phyloP scores from a whole-genome alignment of 768 basidiomycete genomes.

The Agaricus sinodeliciosus region DNA sequence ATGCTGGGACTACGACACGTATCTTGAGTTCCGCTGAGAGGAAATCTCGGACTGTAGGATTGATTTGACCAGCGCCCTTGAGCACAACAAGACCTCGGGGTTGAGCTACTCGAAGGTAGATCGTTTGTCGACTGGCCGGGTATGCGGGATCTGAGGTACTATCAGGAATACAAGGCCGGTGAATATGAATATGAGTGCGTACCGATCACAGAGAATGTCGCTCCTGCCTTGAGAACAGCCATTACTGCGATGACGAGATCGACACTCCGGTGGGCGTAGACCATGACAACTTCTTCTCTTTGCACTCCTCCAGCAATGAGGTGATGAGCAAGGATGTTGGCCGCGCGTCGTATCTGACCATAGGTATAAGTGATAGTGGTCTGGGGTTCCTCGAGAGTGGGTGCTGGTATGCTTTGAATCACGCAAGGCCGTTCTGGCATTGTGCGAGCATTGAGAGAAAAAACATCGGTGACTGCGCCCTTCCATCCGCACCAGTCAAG shows the following conservation, averaged over 20 bases:
- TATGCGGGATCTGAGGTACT: slow-evolving; percentile 81
- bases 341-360: slow-evolving; percentile 70
- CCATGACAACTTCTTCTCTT: slow-evolving; percentile 95
- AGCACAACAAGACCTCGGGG: slow-evolving; percentile 89
- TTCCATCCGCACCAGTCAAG: slow-evolving; percentile 97
- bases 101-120: slow-evolving; percentile 89
- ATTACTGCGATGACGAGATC: slow-evolving; percentile 97
- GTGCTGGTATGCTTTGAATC: slow-evolving; percentile 61
- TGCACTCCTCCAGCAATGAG: slow-evolving; percentile 81
- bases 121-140: slow-evolving; percentile 84
- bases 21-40: slow-evolving; percentile 73
- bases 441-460: slow-evolving; percentile 76
- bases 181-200: slow-evolving; percentile 18
- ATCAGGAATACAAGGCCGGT: neutral
- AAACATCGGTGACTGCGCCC: slow-evolving; percentile 94
- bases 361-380: slow-evolving; percentile 68
- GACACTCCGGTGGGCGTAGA: slow-evolving; percentile 93
- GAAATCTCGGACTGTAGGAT: slow-evolving; percentile 78
- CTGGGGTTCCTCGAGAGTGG: slow-evolving; percentile 35
- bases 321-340: slow-evolving; percentile 87
- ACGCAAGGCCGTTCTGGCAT: slow-evolving; percentile 86
- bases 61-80: slow-evolving; percentile 81
- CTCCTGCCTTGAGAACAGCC: slow-evolving; percentile 93
- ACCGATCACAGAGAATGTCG: slow-evolving; percentile 97
- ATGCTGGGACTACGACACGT: slow-evolving; percentile 84